These are phyloP conservation scores for Phytophthora cryptogea DNA, from an alignment of 352 stramenopile genomes.

Conservation along the genomic window DNA sequence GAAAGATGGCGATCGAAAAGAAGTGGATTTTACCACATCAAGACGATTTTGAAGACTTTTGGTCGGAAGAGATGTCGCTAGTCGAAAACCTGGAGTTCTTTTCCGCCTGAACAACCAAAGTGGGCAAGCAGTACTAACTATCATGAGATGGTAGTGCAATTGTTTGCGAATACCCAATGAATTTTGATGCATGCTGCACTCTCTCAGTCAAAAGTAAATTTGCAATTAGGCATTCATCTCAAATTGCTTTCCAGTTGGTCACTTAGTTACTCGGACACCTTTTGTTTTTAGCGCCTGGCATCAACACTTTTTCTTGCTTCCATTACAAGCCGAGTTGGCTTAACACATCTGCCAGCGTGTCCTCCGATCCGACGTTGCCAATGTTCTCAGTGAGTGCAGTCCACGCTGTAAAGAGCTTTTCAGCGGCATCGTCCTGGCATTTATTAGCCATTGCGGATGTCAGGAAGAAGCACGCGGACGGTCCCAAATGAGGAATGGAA, in stretches of 20 bases:
- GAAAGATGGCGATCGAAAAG: conserved; percentile 14
- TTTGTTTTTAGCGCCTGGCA: no score
- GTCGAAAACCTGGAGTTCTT: conserved; percentile 23
- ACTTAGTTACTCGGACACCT: no score
- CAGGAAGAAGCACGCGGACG: conserved; percentile 29
- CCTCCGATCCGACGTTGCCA: conserved; percentile 11
- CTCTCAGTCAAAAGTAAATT: no score
- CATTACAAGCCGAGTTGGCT: conserved; percentile 9
- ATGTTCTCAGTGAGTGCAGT: conserved; percentile 21
- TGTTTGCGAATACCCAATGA: no score
- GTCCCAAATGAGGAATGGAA: conserved; percentile 23
- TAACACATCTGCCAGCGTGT: conserved; percentile 29
- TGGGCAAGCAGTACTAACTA: no score
- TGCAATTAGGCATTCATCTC: no score
- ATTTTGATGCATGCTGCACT: no score
- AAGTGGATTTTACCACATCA: conserved; percentile 23
- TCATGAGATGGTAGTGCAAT: no score
- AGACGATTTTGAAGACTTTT: conserved; percentile 25
- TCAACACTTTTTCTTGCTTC: no score
- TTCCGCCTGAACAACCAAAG: not conserved
- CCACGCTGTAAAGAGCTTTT: conserved; percentile 19
- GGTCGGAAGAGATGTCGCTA: conserved; percentile 22
- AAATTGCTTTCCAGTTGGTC: no score
- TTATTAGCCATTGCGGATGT: conserved; percentile 37
- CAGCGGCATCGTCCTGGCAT: conserved; percentile 28